Evolutionary conservation across 371 early-diverging fungal genomes (phyloP), one percentile per base, ranked within the genome.

Genomic region (Mucor ambiguus): DNA sequence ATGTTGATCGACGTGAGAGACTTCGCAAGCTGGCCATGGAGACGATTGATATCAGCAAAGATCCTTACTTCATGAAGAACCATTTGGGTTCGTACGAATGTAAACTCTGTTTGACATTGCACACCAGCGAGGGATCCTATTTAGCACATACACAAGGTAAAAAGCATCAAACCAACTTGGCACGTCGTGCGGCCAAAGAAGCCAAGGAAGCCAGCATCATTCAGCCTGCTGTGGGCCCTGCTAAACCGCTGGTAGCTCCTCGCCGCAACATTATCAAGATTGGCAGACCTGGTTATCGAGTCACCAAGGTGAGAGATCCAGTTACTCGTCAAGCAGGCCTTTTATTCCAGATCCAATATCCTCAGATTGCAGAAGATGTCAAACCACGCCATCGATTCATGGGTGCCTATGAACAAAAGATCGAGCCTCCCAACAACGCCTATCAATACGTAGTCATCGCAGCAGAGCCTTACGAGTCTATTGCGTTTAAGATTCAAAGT

Each of bases 101-200:
- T 85, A 96, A 97, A 80, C 90, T 98, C 24, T 95, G 95, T 78
- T 80, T 96, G 38, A 97, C 97, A 14, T 84, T 97, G 8, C 98
- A 97, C 79, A 94, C 89, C 61, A 97, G 96, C 74, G 99, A 98
- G 76, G 99, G 98, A 1, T 92, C 93, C 8, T 98, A 98, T 78
- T 81, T 98, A 33, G 95, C 96, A 4, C 99, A 98, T 69, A 98
- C 99, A 5, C 99, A 98, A 79, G 99, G 98, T 57, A 98, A 98
- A 73, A 98, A 98, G 84, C 99, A 98, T 87, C 97, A 97, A 67
- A 92, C 94, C 44, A 98, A 98, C 69, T 73, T 98, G 60, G 96
- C 94, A 8, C 86, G 98, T 14, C 89, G 99, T 35, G 95, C 96
- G 2, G 96, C 97, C 32, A 88, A 88, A 46, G 99, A 98, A 56